Conservation (phyloP, 208 protist genomes). For the Acanthamoeba healyi region DNA sequence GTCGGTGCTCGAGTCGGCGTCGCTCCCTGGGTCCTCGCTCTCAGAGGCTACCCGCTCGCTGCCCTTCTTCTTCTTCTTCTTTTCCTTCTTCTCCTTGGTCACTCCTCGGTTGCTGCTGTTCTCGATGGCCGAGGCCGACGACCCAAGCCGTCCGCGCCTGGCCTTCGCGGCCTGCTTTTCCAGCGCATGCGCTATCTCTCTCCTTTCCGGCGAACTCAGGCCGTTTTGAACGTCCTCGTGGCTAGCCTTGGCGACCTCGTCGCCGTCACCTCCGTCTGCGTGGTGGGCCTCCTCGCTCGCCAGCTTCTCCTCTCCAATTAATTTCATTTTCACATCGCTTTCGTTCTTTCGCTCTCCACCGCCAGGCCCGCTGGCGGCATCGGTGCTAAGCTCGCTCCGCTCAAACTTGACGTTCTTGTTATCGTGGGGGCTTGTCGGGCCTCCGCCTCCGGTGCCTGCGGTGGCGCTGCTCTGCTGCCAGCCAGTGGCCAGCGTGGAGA, state of each 20-base stretch:
- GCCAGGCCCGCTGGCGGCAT: neutral
- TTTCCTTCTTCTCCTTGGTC: neutral
- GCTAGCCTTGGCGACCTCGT: neutral
- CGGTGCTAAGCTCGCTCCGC: neutral
- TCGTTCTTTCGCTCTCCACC: neutral
- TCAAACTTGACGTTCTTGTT: neutral
- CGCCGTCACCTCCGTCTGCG: neutral
- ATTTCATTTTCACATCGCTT: neutral
- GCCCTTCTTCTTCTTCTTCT: slow-evolving; percentile 7
- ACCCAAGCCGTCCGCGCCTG: neutral
- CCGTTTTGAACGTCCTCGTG: too few relatives aligned
- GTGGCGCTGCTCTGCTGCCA: slow-evolving; percentile 11
- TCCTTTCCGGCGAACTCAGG: neutral
- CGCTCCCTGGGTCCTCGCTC: neutral
- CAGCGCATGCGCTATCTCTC: neutral
- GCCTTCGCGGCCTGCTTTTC: neutral
- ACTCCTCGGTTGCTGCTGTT: neutral
- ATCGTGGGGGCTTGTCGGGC: too few relatives aligned
- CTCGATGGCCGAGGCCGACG: neutral
- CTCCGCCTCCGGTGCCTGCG: too few relatives aligned
- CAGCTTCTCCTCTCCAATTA: too few relatives aligned
- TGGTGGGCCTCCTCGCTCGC: neutral
- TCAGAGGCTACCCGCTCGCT: neutral
- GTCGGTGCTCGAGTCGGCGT: neutral
- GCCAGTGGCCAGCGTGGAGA: slow-evolving; percentile 8